Evolutionary conservation across 2,329 filamentous ascomycete genomes (phyloP), one percentile per base, ranked within the genome.

Genomic region (Podosphaera xanthii): DNA sequence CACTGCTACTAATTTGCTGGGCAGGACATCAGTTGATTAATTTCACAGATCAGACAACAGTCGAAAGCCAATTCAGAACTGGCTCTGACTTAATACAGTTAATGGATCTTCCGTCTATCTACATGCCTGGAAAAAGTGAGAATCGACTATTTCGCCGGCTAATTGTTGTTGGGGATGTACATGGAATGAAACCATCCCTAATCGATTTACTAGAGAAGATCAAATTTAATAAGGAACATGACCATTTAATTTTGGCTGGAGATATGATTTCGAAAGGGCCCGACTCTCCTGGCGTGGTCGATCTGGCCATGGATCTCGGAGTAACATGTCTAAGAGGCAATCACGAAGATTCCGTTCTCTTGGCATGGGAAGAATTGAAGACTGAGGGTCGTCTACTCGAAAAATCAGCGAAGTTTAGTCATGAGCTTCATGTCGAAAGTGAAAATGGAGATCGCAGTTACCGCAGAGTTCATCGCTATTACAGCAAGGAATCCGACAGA

Each of bases 281-380:
- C 9, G 83, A 95, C 71, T 91, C 86, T 38, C 67, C 76, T 0
- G 87, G 83, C 44, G 87, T 95, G 0, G 76, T 97, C 55, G 79
- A 84, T 60, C 75, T 89, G 49, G 83, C 87, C 44, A 85, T 88
- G 69, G 72, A 78, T 12, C 72, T 91, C 44, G 79, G 80, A 57
- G 90, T 91, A 31, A 87, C 83, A 36, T 87, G 82, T 62, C 88
- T 97, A 7, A 83, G 91, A 57, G 92, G 92, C 22, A 96, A 96
- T 71, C 87, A 95, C 72, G 92, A 98, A 69, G 90, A 97, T 69
- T 78, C 82, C 31, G 76, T 96, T 30, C 76, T 97, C n/a, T 76
- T 84, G 7, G 77, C 82, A 0, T 78, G 82, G 61, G 73, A 75
- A 35, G 67, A 69, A 42, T 66, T 72, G 64, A 59, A 60, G 33